phyloP scores from a whole-genome alignment of 345 rosid genomes.

The Clarkia xantiana region DNA sequence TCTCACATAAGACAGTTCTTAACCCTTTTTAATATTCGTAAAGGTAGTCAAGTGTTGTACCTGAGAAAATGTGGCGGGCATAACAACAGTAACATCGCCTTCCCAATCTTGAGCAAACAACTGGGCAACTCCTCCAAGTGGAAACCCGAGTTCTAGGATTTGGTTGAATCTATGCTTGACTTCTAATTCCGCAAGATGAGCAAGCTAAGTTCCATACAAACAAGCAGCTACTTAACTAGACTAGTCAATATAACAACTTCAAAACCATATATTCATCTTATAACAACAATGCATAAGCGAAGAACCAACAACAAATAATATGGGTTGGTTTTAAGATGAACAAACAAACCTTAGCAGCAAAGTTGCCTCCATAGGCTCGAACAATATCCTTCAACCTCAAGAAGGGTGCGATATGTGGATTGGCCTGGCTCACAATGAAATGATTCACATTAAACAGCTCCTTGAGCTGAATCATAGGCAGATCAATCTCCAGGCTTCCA shows the following conservation, averaged over 20 bases:
- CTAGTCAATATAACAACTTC: not conserved
- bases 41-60: constrained; percentile 16
- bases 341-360: constrained; percentile 82
- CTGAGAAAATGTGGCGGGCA: constrained; percentile 97
- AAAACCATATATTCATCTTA: too few species aligned
- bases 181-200: constrained; percentile 91
- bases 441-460: constrained; percentile 95
- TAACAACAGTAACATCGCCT: constrained; percentile 94
- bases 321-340: not conserved
- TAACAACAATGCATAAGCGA: too few species aligned
- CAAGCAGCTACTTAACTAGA: not conserved
- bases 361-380: constrained; percentile 85
- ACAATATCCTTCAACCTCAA: constrained; percentile 66
- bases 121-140: constrained; percentile 79
- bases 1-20: too few species aligned
- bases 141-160: constrained; percentile 82
- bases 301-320: not conserved
- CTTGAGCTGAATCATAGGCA: constrained; percentile 97
- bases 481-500: constrained; percentile 94
- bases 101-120: constrained; percentile 99
- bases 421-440: constrained; percentile 96
- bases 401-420: constrained; percentile 85
- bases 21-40: too few species aligned
- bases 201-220: constrained; percentile 30
- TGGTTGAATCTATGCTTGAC: constrained; percentile 92